A percentile compares a stretch with the other conserved stretches of the same genome.
phyloP scores from a whole-genome alignment of 2,329 filamentous ascomycete genomes.

The Cladosporium sp. region DNA sequence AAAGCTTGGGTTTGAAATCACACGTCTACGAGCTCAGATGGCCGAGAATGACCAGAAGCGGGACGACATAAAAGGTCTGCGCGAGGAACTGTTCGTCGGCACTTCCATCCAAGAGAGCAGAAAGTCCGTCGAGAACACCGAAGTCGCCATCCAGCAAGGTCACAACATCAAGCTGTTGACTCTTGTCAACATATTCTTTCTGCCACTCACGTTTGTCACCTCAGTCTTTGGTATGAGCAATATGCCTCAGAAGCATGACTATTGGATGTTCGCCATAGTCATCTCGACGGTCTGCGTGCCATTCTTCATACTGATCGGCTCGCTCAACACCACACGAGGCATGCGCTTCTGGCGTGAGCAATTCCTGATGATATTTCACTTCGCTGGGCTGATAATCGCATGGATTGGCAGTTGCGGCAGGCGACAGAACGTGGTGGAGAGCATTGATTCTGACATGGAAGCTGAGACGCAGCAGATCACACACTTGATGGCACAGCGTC shows the following conservation, averaged over 20 bases:
- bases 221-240: constrained; percentile 50
- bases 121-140: constrained; percentile 51
- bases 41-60: constrained; percentile 49
- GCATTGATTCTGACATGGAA: too few species aligned
- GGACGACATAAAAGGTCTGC: constrained; percentile 50
- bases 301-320: constrained; percentile 41
- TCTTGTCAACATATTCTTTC: constrained; percentile 55
- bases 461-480: too few species aligned
- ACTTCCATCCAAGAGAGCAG: constrained; percentile 57
- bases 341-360: too few species aligned
- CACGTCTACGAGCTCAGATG: constrained; percentile 43
- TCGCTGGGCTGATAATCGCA: too few species aligned
- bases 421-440: too few species aligned
- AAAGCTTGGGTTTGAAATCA: constrained; percentile 49
- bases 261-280: constrained; percentile 37
- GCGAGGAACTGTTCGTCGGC: constrained; percentile 58
- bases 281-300: constrained; percentile 38
- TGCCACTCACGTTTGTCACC: constrained; percentile 57
- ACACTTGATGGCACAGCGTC: too few species aligned
- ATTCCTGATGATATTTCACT: too few species aligned
- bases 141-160: constrained; percentile 51
- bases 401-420: too few species aligned
- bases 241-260: constrained; percentile 33
- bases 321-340: too few species aligned
- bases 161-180: constrained; percentile 57